phyloP scores from a whole-genome alignment of 306 rosid species.

The Begonia fuchsioides region DNA sequence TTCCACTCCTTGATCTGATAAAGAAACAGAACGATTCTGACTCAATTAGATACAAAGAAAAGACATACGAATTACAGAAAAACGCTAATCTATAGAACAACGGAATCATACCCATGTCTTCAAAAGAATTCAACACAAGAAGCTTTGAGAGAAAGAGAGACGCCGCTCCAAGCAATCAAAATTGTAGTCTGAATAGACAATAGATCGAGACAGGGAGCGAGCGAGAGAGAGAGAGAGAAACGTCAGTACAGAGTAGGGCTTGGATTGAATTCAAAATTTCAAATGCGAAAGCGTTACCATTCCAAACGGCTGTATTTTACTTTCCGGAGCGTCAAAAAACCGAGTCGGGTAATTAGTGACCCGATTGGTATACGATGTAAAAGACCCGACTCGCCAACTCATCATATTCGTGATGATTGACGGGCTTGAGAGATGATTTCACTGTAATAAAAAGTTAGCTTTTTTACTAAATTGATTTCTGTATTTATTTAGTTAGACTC shows the following conservation, averaged over 20 bases:
- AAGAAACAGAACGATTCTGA: constrained; percentile 6
- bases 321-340: constrained; percentile 1
- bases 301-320: constrained; percentile 42
- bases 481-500: no score
- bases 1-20: constrained; percentile 37
- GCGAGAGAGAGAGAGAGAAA: constrained; percentile 6
- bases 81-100: background rate
- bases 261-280: constrained; percentile 22
- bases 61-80: background rate
- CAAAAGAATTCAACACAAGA: constrained; percentile 2
- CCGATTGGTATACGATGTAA: background rate
- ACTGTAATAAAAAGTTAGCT: no score
- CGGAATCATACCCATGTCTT: constrained; percentile 41
- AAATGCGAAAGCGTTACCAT: constrained; percentile 21
- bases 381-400: no score
- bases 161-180: no score
- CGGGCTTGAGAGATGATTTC: no score
- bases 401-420: no score
- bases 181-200: no score
- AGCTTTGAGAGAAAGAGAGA: constrained; percentile 12
- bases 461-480: no score
- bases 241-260: constrained; percentile 13
- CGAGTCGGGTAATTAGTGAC: background rate
- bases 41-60: constrained; percentile 1
- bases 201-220: no score